Base-by-base conservation (phyloP, 305 asterid species). In the Lippia alba region DNA sequence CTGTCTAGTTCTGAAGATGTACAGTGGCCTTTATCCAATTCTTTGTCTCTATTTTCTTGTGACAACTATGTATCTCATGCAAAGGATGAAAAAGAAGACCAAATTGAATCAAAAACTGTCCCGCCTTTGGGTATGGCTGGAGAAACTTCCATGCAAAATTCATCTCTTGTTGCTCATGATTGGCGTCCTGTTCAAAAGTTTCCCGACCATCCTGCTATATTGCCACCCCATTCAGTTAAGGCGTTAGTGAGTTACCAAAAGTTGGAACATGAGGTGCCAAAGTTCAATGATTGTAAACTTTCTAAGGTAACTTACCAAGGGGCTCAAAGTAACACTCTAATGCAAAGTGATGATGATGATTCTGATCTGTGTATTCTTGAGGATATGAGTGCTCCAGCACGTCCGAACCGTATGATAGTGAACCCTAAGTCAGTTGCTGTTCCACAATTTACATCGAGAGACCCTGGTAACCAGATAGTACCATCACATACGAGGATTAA, bases 321-420 rank as follows among this genome's bases (percentile, higher is more conserved):
- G 67, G 68, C 68, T 79, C 83, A 72, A 70, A 83, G 36, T 59
- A 83, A 71, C 75, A 68, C 76, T 44, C 44, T 71, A 24, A 74
- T 54, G 58, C 81, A 72, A 74, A 86, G 55, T 51, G 76, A 60
- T 57, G 90, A 79, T 24, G 93, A 86, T 64, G 99, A 90, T 70
- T 79, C 79, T 45, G 99, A 94, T 84, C 68, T 95, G 60, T 87
- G 95, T 67, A 77, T 95, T 73, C 82, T 95, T 51, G 98, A 95
- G 83, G 91, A 90, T 81, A 80, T 85, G 78, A 90, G 97, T 82
- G 93, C 83, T 51, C 97, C 98, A 15, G 86, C 92, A 5, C 76
- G 55, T 16, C 58, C 67, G 46, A 80, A 70, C 72, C 71, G 70
- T 59, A 66, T 77, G 76, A 66, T 69, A 18, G 75, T 67, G 76